phyloP scores from a whole-genome alignment of 202 grass and related monocot species.

The Dendrocalamus latiflorus region DNA sequence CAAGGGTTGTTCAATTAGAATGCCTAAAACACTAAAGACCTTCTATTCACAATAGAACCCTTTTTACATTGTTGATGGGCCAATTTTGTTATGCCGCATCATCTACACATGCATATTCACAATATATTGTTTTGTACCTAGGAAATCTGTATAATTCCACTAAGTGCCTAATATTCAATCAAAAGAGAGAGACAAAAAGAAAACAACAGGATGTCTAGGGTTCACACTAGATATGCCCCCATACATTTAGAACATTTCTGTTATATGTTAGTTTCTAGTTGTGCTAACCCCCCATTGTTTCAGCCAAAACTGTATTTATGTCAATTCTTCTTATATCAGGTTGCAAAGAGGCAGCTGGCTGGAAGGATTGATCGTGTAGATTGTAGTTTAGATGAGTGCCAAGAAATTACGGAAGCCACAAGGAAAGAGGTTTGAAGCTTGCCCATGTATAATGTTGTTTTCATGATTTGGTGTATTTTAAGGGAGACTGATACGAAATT shows the following conservation, averaged over 20 bases:
- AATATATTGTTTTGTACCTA: neutral
- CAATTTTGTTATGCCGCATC: neutral
- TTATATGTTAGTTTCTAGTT: neutral
- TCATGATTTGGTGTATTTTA: conserved; percentile 17
- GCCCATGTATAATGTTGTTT: conserved; percentile 4
- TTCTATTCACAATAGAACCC: neutral
- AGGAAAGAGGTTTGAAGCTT: conserved; percentile 55
- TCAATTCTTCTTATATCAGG: conserved; percentile 45
- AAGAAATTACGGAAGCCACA: conserved; percentile 65
- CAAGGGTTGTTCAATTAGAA: neutral
- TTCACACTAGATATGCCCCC: neutral
- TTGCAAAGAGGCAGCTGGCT: conserved; percentile 67
- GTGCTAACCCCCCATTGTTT: neutral
- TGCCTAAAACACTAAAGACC: neutral
- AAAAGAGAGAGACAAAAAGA: neutral
- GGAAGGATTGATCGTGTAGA: conserved; percentile 85
- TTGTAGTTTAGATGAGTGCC: conserved; percentile 74
- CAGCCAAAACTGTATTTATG: conserved; percentile 19
- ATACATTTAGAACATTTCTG: neutral
- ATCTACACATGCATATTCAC: neutral
- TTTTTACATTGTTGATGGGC: neutral
- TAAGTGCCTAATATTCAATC: neutral
- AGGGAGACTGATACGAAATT: neutral
- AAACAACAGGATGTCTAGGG: neutral
- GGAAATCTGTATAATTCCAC: neutral